phyloP scores from a whole-genome alignment of 495 filamentous ascomycete genomes.

The Hapsidospora chrysogenum region DNA sequence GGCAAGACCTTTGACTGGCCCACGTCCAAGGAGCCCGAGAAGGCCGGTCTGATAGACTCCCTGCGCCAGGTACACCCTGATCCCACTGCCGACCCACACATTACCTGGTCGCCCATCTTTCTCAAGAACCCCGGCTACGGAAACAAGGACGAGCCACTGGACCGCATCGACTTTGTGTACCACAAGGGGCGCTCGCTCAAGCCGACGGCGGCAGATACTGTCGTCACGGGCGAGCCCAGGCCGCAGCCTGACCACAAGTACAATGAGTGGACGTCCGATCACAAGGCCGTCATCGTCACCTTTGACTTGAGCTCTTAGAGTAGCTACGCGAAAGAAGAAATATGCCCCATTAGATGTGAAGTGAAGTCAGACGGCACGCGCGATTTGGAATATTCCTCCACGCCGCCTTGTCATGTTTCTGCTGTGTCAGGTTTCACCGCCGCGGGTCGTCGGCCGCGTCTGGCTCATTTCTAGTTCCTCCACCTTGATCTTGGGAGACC shows the following conservation, averaged over 20 bases:
- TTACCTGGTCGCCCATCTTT: conserved; percentile 1
- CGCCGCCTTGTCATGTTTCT: too few relatives aligned
- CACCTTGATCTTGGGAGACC: too few relatives aligned
- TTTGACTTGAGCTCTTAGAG: too few relatives aligned
- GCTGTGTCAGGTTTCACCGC: too few relatives aligned
- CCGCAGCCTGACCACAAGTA: not conserved
- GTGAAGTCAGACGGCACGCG: too few relatives aligned
- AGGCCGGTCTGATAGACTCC: conserved; percentile 1
- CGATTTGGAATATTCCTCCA: too few relatives aligned
- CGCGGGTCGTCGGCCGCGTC: too few relatives aligned
- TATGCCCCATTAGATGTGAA: too few relatives aligned
- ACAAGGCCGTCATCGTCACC: not conserved
- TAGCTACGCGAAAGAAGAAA: too few relatives aligned
- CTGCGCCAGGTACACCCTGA: conserved; percentile 1
- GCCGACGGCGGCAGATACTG: not conserved
- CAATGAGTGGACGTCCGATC: conserved; percentile 2
- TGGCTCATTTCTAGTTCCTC: too few relatives aligned
- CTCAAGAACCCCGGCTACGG: not conserved
- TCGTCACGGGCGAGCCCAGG: not conserved
- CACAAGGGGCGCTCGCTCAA: conserved; percentile 1
- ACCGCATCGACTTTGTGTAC: conserved; percentile 1
- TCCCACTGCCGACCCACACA: not conserved
- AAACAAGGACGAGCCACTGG: not conserved
- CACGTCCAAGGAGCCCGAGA: not conserved
- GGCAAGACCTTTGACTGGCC: not conserved